Base-by-base conservation (phyloP, 2,329 filamentous ascomycete species). In the Colletotrichum sp. region DNA sequence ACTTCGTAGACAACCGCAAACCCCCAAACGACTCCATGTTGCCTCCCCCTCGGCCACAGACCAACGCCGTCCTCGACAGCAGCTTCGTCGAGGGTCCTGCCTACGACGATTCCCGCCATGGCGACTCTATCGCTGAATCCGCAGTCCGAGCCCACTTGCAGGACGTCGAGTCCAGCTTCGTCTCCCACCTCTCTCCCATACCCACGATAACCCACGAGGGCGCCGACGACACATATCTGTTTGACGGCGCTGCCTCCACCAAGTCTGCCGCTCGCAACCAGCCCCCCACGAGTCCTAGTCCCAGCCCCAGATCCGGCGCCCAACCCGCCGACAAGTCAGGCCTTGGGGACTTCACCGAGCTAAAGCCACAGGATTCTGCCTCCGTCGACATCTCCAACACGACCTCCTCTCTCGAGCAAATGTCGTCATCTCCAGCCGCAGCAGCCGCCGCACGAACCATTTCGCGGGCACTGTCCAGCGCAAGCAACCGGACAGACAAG, bases 141-240 rank as follows among this genome's bases (percentile, higher is more conserved):
- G 87, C 87, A 58, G 86, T 92, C 24, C 86, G 88, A 76, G 87
- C 88, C 71, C 91, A 93, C 80, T 82, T 93, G 24, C 87, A 90
- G 78, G 92, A 93, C 79, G 88, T 93, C 77, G 92, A 94, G 80
- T 93, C 92, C 38, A 93, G 92, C 83, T 93, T 93, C 79, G 81
- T 92, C 70, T 89, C 90, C 3, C 87, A 88, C 8, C 81, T 90
- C 8, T 93, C 91, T 9, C 91, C 91, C 15, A 87, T 92, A 62
- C 87, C 86, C 43, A 85, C 85, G 34, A 84, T 87, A 66, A 83
- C 86, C 12, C 83, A 85, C 38, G 85, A 84, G 77, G 90, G 87
- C 64, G 81, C 87, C 71, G 91, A 93, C 83, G 91, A 93, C 81
- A 91, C 90, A 28, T 93, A 88, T 79, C 83, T 92, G 64, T 92